Percentiles rank a stretch among this genome's conserved stretches.
Evolutionary conservation across 2,329 filamentous ascomycete genomes (phyloP).

Genomic region (Xylariales sp.): DNA sequence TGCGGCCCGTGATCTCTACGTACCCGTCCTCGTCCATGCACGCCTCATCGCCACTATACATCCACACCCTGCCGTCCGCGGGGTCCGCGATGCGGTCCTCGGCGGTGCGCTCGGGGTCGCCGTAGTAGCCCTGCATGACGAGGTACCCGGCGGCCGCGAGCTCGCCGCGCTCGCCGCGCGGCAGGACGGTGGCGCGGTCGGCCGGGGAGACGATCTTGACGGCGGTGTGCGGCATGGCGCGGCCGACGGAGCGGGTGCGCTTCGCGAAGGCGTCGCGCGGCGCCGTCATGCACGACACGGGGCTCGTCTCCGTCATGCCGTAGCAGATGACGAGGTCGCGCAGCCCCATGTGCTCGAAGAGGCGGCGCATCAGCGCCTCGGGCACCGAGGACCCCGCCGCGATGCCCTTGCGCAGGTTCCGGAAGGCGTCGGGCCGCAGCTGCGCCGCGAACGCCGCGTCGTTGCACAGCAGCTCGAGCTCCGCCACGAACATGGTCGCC

Average conservation of each 20-base stretch:
- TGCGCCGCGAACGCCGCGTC: constrained; percentile 49
- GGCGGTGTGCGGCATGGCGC: constrained; percentile 83
- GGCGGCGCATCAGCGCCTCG: constrained; percentile 78
- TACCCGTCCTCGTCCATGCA: constrained; percentile 85
- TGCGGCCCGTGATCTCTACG: constrained; percentile 86
- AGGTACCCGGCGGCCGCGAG: constrained; percentile 86
- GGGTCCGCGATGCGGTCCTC: constrained; percentile 65
- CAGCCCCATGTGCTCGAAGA: constrained; percentile 80
- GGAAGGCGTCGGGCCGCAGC: constrained; percentile 47
- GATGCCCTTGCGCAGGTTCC: constrained; percentile 83
- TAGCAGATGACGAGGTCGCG: constrained; percentile 92
- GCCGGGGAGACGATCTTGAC: constrained; percentile 79
- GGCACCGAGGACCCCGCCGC: constrained; percentile 90
- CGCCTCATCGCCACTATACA: constrained; percentile 94
- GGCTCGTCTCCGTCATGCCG: constrained; percentile 92
- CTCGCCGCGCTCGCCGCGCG: constrained; percentile 78
- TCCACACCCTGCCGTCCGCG: constrained; percentile 70
- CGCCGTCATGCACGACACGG: constrained; percentile 83
- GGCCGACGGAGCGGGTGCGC: constrained; percentile 80
- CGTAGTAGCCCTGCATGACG: constrained; percentile 92
- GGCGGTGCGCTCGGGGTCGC: constrained; percentile 74
- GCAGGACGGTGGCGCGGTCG: constrained; percentile 69
- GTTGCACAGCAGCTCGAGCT: constrained; percentile 79
- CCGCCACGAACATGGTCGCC: constrained; percentile 91
- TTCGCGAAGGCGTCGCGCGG: constrained; percentile 79